Percentiles rank a stretch among this genome's conserved stretches.
Evolutionary conservation across 2,329 filamentous ascomycete species (phyloP).

Genomic region (Pyrenochaeta sp.): DNA sequence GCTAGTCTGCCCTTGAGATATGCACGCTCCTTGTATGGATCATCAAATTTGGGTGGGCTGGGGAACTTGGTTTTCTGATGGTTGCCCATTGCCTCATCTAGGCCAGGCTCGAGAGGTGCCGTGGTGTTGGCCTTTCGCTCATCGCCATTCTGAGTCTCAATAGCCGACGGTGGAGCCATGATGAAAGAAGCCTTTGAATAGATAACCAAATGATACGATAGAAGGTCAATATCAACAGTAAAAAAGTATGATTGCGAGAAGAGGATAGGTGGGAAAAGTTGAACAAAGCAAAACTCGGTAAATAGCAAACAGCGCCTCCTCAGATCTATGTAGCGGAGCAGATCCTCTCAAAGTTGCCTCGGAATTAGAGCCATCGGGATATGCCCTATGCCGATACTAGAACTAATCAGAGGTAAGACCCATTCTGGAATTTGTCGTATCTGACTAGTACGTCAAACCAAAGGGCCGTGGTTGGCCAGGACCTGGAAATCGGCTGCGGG

Average conservation of each 20-base stretch:
- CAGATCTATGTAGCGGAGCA: background rate
- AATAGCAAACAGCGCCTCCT: background rate
- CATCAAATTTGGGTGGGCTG: slow-evolving; percentile 46
- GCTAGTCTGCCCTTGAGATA: slow-evolving; percentile 50
- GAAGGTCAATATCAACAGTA: background rate
- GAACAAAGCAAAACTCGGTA: background rate
- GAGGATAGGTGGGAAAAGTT: background rate
- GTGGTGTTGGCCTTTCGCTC: slow-evolving; percentile 36
- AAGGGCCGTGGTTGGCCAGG: slow-evolving; percentile 8
- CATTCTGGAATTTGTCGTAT: background rate
- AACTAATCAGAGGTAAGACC: background rate
- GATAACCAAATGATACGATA: too few species aligned
- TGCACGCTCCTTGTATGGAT: slow-evolving; percentile 47
- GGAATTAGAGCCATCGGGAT: background rate
- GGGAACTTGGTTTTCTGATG: slow-evolving; percentile 36
- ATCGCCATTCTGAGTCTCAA: slow-evolving; percentile 33
- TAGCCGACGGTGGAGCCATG: slow-evolving; percentile 45
- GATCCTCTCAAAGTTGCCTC: slow-evolving; percentile 3
- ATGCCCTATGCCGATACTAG: slow-evolving; percentile 2
- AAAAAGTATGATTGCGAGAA: background rate
- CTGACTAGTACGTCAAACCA: background rate
- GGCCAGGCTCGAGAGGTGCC: slow-evolving; percentile 43
- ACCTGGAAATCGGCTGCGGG: background rate
- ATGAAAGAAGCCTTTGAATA: background rate
- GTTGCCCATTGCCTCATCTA: slow-evolving; percentile 36